Evolutionary conservation across 2,329 filamentous ascomycete genomes (phyloP).

Genomic region (Botryotinia calthae): DNA sequence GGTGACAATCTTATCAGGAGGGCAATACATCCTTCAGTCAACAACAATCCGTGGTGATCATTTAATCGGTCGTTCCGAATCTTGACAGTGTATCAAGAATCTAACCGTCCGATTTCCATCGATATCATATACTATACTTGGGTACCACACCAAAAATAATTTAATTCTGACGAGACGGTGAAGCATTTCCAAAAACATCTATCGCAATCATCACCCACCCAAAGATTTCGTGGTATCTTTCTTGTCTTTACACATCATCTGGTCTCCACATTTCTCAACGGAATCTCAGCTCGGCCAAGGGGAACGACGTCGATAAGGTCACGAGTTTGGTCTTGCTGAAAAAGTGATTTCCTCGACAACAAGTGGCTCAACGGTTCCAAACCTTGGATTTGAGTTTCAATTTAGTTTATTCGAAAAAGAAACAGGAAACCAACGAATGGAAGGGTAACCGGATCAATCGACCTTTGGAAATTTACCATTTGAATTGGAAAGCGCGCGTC

Average conservation of each 20-base stretch:
- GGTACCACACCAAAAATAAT: neutral
- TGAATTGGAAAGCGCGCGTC: conserved; percentile 2
- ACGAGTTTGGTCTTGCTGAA: conserved; percentile 2
- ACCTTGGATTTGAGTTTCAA: neutral
- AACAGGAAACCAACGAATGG: neutral
- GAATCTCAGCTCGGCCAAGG: conserved; percentile 1
- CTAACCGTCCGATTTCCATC: too few species aligned
- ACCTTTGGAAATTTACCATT: neutral
- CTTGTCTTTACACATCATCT: conserved; percentile 5
- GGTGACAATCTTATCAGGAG: neutral
- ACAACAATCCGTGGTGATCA: neutral
- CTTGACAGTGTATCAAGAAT: neutral
- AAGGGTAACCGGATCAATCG: conserved; percentile 1
- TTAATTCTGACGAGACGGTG: neutral
- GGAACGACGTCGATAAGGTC: conserved; percentile 16
- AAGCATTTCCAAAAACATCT: neutral
- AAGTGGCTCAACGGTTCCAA: neutral
- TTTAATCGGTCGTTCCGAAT: neutral
- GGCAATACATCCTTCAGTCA: neutral
- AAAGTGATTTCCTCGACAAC: neutral
- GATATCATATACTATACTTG: neutral
- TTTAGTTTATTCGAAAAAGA: neutral
- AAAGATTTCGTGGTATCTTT: neutral
- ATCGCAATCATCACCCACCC: conserved; percentile 4
- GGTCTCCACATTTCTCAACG: conserved; percentile 12